A percentile compares a stretch with the other conserved stretches of the same genome.
These are phyloP conservation scores for Hypoxylon perforatum DNA, from an alignment of 495 filamentous ascomycete genomes.

Conservation along the genomic window DNA sequence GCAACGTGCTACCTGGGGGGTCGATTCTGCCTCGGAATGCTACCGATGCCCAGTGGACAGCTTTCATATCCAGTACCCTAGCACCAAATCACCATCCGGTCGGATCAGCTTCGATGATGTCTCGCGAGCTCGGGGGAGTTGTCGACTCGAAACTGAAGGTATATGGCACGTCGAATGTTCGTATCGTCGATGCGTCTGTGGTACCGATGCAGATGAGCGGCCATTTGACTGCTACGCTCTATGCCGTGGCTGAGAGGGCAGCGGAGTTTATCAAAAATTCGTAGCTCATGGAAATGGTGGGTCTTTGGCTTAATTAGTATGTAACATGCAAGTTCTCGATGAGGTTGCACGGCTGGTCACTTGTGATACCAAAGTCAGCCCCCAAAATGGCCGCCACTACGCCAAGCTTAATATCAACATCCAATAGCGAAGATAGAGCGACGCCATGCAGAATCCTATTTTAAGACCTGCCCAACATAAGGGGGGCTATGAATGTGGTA, in stretches of 20 bases:
- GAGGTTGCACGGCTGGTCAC: too few species aligned
- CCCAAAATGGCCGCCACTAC: too few species aligned
- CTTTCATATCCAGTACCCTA: slow-evolving; percentile 30
- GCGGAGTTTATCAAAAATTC: slow-evolving; percentile 60
- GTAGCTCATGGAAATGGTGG: slow-evolving; percentile 46
- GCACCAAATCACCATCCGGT: slow-evolving; percentile 46
- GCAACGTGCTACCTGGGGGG: slow-evolving; percentile 25
- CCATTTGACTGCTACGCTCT: slow-evolving; percentile 61
- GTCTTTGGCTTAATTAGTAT: neutral
- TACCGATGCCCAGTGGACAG: slow-evolving; percentile 45
- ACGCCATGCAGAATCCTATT: too few species aligned
- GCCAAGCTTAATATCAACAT: too few species aligned
- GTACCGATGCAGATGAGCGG: slow-evolving; percentile 60
- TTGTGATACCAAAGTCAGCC: too few species aligned
- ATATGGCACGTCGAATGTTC: slow-evolving; percentile 59
- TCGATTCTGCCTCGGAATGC: slow-evolving; percentile 40
- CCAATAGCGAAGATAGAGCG: too few species aligned
- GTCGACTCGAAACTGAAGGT: slow-evolving; percentile 65
- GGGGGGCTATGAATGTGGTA: too few species aligned
- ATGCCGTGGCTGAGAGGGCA: slow-evolving; percentile 65
- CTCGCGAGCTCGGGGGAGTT: slow-evolving; percentile 54
- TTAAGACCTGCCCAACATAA: too few species aligned
- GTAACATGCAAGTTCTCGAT: too few species aligned
- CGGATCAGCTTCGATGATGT: slow-evolving; percentile 57
- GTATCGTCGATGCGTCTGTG: slow-evolving; percentile 66